phyloP scores from a whole-genome alignment of 257 asterid species.

The Lithospermum erythrorhizon region DNA sequence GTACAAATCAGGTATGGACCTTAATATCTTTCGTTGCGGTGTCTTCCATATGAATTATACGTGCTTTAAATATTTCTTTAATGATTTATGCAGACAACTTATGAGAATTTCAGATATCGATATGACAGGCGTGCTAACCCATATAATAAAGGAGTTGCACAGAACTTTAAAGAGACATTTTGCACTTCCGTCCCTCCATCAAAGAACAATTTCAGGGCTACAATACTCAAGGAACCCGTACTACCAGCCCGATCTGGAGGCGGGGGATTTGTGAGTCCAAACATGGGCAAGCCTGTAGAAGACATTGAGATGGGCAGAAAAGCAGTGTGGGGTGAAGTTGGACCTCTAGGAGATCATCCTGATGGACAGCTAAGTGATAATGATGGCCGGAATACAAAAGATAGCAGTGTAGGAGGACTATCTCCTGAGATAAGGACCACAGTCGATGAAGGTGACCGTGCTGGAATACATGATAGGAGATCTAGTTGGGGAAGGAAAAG shows the following conservation, averaged over 20 bases:
- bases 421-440: slow-evolving; percentile 81
- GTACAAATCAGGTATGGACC: slow-evolving; percentile 74
- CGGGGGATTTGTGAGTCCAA: slow-evolving; percentile 85
- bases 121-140: slow-evolving; percentile 88
- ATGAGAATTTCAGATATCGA: slow-evolving; percentile 89
- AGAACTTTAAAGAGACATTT: slow-evolving; percentile 72
- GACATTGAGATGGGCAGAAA: slow-evolving; percentile 93
- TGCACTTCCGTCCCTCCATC: slow-evolving; percentile 56
- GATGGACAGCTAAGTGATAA: slow-evolving; percentile 59
- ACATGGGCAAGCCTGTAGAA: slow-evolving; percentile 69
- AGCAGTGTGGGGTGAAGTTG: slow-evolving; percentile 82
- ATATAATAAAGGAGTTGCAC: slow-evolving; percentile 67
- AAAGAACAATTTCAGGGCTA: slow-evolving; percentile 76
- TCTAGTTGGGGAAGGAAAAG: slow-evolving; percentile 95
- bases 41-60: neutral
- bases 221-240: slow-evolving; percentile 46
- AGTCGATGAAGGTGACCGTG: slow-evolving; percentile 77
- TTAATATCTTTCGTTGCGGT: slow-evolving; percentile 4
- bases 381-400: slow-evolving; percentile 43
- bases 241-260: slow-evolving; percentile 39
- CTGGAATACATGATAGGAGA: slow-evolving; percentile 65
- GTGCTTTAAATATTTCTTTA: neutral
- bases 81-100: slow-evolving; percentile 66
- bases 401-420: slow-evolving; percentile 37
- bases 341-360: slow-evolving; percentile 41